These are phyloP conservation scores for Aphanocladium album DNA, from an alignment of 2,329 filamentous ascomycete species.

Conservation along the genomic window DNA sequence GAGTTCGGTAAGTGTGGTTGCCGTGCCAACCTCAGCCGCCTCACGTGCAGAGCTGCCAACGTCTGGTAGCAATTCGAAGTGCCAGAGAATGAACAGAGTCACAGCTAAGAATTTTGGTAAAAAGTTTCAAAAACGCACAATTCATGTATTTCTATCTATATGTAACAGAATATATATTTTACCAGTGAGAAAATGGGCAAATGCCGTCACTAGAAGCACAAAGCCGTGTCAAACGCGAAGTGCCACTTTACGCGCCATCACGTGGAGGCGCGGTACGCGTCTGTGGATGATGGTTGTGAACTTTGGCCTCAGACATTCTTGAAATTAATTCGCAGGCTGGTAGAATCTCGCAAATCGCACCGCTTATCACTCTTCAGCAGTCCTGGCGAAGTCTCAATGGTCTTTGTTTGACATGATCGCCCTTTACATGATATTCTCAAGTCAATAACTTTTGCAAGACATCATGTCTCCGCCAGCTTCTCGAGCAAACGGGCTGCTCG, in stretches of 20 bases:
- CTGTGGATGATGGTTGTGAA: conserved; percentile 8
- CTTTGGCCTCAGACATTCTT: neutral
- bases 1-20: conserved; percentile 25
- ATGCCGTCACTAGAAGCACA: neutral
- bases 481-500: conserved; percentile 19
- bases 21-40: conserved; percentile 24
- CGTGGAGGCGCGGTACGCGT: conserved; percentile 31
- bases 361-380: neutral
- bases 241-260: conserved; percentile 28
- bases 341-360: neutral
- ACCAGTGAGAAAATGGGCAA: too few relatives aligned
- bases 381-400: neutral
- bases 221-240: neutral
- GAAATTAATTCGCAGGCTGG: neutral
- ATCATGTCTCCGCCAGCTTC: neutral
- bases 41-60: conserved; percentile 4
- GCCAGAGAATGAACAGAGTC: neutral
- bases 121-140: too few relatives aligned
- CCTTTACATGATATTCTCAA: neutral
- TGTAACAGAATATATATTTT: neutral
- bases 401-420: neutral
- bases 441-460: neutral
- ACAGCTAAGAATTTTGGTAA: neutral
- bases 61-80: neutral
- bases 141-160: neutral